Percentiles rank a stretch among this genome's conserved stretches.
phyloP scores from a whole-genome alignment of 2,329 filamentous ascomycete genomes.

The Fusarium buxicola region DNA sequence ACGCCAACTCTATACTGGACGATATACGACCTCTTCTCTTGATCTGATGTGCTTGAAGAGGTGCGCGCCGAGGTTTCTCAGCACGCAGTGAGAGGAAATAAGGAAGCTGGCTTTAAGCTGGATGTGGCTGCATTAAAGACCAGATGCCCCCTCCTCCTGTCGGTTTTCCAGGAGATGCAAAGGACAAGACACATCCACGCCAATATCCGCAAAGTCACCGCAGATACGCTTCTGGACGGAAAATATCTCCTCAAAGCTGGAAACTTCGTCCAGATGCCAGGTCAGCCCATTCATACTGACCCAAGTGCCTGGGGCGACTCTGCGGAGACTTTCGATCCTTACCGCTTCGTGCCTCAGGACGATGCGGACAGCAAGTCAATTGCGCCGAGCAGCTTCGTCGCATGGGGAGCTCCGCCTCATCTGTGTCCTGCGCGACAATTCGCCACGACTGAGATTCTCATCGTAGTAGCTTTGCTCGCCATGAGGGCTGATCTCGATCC shows the following conservation, averaged over 20 bases:
- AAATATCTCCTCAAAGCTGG: constrained; percentile 53
- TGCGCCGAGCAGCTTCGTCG: constrained; percentile 48
- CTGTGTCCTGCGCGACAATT: constrained; percentile 48
- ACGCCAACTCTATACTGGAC: constrained; percentile 32
- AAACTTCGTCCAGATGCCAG: constrained; percentile 51
- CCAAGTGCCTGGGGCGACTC: constrained; percentile 50
- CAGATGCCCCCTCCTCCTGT: constrained; percentile 26
- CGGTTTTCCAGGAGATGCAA: constrained; percentile 28
- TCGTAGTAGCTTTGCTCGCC: constrained; percentile 32
- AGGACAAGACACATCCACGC: constrained; percentile 27
- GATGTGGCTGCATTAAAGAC: constrained; percentile 33
- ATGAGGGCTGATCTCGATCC: constrained; percentile 14
- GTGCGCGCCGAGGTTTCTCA: constrained; percentile 16
- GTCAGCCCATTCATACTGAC: constrained; percentile 46
- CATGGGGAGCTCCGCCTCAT: constrained; percentile 47
- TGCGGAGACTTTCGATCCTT: constrained; percentile 35
- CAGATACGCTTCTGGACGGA: constrained; percentile 51
- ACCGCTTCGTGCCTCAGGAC: constrained; percentile 28
- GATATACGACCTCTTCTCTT: constrained; percentile 33
- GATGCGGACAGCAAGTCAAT: constrained; percentile 32
- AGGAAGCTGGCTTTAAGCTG: constrained; percentile 7
- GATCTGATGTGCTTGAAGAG: constrained; percentile 17
- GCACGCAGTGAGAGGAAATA: constrained; percentile 13
- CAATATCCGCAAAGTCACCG: constrained; percentile 42
- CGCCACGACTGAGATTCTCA: constrained; percentile 44